Percentiles rank a stretch among this genome's conserved stretches.
phyloP scores from a whole-genome alignment of 495 filamentous ascomycete genomes.

The Parachaetomium inaequale region DNA sequence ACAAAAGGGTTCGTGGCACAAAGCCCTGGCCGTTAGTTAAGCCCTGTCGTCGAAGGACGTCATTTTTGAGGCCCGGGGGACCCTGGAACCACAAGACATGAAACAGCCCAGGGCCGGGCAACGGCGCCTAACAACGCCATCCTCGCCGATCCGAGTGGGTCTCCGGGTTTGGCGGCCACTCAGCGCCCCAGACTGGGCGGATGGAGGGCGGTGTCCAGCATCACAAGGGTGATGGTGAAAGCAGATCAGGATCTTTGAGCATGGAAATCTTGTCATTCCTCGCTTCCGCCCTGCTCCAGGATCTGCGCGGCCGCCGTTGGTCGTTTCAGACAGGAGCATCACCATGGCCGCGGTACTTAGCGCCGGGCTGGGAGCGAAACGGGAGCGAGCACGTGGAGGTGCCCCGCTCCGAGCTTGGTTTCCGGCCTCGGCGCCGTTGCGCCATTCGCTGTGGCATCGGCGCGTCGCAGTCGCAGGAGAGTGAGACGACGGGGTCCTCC shows the following conservation, averaged over 20 bases:
- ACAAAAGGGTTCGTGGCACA: neutral
- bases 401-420: conserved; percentile 1
- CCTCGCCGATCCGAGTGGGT: conserved; percentile 19
- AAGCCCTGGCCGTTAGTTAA: no score
- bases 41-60: conserved; percentile 1
- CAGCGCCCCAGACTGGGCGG: neutral
- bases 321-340: conserved; percentile 15
- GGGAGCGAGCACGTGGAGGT: conserved; percentile 4
- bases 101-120: conserved; percentile 8
- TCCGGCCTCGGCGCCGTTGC: neutral
- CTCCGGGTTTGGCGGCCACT: conserved; percentile 10
- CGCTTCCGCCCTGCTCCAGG: neutral
- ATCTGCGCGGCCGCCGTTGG: conserved; percentile 15
- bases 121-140: conserved; percentile 22
- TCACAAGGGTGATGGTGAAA: neutral
- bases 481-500: neutral
- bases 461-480: neutral
- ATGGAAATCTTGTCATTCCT: neutral
- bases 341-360: neutral
- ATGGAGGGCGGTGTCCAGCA: neutral
- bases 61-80: conserved; percentile 2
- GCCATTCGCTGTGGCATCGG: neutral
- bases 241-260: conserved; percentile 7
- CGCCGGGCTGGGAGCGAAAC: neutral
- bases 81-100: conserved; percentile 7